Evolutionary conservation across 768 basidiomycete species (phyloP).

Genomic region (Pleurotus tuber-regium): DNA sequence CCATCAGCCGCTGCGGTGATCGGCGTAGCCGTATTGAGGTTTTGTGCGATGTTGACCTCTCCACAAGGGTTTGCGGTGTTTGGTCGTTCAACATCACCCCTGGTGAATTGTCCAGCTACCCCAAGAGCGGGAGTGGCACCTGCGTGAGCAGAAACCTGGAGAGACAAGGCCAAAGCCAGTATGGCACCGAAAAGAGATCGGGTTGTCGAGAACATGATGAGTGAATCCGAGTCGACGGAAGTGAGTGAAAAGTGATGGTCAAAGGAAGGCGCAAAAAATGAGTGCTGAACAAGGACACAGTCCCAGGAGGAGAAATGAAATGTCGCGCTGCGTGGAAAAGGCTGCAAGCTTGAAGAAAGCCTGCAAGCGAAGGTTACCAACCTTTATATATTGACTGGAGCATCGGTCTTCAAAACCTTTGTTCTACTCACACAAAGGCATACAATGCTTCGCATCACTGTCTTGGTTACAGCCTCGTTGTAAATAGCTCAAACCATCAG

Average conservation of each 20-base stretch:
- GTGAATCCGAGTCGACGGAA: background rate
- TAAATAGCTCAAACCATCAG: too few relatives aligned
- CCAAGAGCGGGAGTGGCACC: constrained; percentile 41
- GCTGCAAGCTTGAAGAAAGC: constrained; percentile 5
- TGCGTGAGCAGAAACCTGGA: constrained; percentile 40
- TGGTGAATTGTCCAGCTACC: constrained; percentile 25
- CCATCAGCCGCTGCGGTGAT: constrained; percentile 40
- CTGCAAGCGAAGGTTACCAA: background rate
- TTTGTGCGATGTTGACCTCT: constrained; percentile 35
- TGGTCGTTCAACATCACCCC: constrained; percentile 33
- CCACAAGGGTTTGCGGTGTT: constrained; percentile 38
- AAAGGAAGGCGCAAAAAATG: constrained; percentile 4
- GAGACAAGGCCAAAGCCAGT: constrained; percentile 30
- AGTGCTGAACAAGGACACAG: constrained; percentile 8
- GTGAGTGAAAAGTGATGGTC: background rate
- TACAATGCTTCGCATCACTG: too few relatives aligned
- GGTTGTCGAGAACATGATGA: constrained; percentile 22
- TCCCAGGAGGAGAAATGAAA: background rate
- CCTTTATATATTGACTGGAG: background rate
- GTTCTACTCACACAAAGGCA: too few relatives aligned
- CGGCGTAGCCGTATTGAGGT: constrained; percentile 35
- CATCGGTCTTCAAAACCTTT: too few relatives aligned
- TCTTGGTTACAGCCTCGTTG: too few relatives aligned
- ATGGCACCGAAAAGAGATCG: constrained; percentile 26
- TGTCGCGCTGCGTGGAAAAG: constrained; percentile 9